Percentiles rank a stretch among this genome's conserved stretches.
phyloP scores from a whole-genome alignment of 768 basidiomycete genomes.

The Pulveroboletus sp. region DNA sequence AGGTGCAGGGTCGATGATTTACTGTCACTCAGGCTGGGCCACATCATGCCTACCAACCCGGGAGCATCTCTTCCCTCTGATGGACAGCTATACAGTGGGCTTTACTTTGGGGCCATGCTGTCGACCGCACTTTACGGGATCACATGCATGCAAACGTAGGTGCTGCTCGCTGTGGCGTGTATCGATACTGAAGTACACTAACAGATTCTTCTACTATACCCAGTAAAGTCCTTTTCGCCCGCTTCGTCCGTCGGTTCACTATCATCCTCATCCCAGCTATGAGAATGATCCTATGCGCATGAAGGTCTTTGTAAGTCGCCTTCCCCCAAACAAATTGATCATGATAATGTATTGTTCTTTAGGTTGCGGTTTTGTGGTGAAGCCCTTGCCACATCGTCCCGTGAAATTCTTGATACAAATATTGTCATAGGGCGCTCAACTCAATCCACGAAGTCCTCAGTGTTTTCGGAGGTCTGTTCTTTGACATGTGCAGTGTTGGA shows the following conservation, averaged over 20 bases:
- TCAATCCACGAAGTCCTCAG: constrained; percentile 13
- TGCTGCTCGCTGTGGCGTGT: background rate
- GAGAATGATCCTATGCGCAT: background rate
- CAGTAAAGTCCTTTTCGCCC: background rate
- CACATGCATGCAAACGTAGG: constrained; percentile 13
- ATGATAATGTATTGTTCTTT: background rate
- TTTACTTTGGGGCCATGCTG: background rate
- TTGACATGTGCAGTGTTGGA: background rate
- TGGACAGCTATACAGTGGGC: background rate
- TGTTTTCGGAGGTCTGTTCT: constrained; percentile 9
- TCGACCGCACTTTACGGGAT: constrained; percentile 2
- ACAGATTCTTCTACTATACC: constrained; percentile 11
- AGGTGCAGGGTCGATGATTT: background rate
- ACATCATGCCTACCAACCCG: background rate
- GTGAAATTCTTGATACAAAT: background rate
- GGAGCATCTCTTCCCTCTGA: background rate
- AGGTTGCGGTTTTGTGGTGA: constrained; percentile 16
- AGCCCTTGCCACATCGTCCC: background rate
- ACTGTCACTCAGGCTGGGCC: too few relatives aligned
- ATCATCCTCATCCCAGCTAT: constrained; percentile 1
- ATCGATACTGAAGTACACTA: background rate
- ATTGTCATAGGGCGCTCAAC: constrained; percentile 3
- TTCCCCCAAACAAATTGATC: background rate
- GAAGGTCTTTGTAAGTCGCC: constrained; percentile 10
- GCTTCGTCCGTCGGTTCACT: background rate